phyloP scores from a whole-genome alignment of 306 rosid species.

The apple (Malus domestica) region DNA sequence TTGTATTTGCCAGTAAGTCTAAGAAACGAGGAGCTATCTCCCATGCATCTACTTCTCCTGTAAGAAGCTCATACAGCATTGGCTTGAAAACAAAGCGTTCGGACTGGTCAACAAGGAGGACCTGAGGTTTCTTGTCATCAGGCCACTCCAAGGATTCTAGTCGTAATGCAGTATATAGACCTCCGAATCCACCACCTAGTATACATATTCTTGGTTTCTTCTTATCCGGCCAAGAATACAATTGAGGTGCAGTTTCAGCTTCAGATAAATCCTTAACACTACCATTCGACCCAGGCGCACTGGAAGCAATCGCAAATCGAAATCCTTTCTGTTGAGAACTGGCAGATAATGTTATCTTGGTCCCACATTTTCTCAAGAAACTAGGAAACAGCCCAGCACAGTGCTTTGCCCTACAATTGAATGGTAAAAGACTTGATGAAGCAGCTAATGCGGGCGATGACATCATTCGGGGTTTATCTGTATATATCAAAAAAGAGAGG shows the following conservation, averaged over 20 bases:
- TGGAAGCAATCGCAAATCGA: slow-evolving; percentile 36
- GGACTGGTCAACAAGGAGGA: slow-evolving; percentile 53
- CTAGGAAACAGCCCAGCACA: slow-evolving; percentile 31
- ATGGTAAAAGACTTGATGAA: slow-evolving; percentile 34
- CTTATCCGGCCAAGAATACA: slow-evolving; percentile 58
- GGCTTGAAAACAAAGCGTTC: slow-evolving; percentile 69
- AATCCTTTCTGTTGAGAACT: slow-evolving; percentile 28
- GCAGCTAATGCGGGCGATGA: slow-evolving; percentile 13
- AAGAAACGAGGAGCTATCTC: slow-evolving; percentile 94
- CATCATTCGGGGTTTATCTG: background rate
- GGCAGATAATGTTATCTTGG: slow-evolving; percentile 17
- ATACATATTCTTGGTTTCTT: slow-evolving; percentile 86
- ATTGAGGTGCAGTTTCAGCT: slow-evolving; percentile 30
- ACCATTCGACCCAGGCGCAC: slow-evolving; percentile 23
- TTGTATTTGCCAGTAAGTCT: slow-evolving; percentile 67
- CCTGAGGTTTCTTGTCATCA: slow-evolving; percentile 73
- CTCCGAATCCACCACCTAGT: slow-evolving; percentile 97
- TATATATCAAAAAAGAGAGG: background rate
- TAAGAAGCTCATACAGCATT: slow-evolving; percentile 88
- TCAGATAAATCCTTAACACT: slow-evolving; percentile 41
- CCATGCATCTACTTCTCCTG: slow-evolving; percentile 98
- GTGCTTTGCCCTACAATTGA: slow-evolving; percentile 38
- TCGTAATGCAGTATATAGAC: slow-evolving; percentile 87
- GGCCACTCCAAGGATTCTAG: slow-evolving; percentile 90
- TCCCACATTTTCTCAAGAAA: slow-evolving; percentile 23